These are phyloP conservation scores for Goffeauzyma gilvescens DNA, from an alignment of 768 basidiomycete species.

Conservation along the genomic window DNA sequence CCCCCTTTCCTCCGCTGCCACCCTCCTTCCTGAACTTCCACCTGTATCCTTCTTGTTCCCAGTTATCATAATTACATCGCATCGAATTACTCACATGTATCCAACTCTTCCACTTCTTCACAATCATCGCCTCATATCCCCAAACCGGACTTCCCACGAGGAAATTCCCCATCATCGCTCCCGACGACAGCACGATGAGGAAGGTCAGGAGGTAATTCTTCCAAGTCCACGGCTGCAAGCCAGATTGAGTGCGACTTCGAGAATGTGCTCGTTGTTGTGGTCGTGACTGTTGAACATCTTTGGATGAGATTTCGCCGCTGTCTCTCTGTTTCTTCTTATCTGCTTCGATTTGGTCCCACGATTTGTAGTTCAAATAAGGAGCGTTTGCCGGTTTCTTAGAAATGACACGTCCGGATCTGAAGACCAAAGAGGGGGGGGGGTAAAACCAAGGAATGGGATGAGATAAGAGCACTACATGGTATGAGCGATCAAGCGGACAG, in stretches of 20 bases:
- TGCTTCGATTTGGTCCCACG: slow-evolving; percentile 40
- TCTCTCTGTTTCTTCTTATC: slow-evolving; percentile 44
- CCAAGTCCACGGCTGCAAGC: slow-evolving; percentile 24
- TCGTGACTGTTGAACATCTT: slow-evolving; percentile 54
- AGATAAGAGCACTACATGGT: neutral
- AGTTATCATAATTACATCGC: too few species aligned
- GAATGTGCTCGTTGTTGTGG: slow-evolving; percentile 51
- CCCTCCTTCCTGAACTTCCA: too few species aligned
- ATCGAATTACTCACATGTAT: slow-evolving; percentile 1
- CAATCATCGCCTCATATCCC: slow-evolving; percentile 56
- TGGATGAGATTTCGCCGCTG: slow-evolving; percentile 51
- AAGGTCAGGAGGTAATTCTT: slow-evolving; percentile 41
- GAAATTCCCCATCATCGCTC: slow-evolving; percentile 43
- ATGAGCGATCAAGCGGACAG: neutral
- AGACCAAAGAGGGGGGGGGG: neutral
- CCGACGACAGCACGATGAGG: slow-evolving; percentile 38
- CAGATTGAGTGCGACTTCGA: slow-evolving; percentile 42
- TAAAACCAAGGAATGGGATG: neutral
- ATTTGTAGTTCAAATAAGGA: slow-evolving; percentile 50
- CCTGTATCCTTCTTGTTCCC: too few species aligned
- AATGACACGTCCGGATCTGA: slow-evolving; percentile 44
- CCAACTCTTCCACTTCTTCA: slow-evolving; percentile 33
- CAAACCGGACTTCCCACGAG: slow-evolving; percentile 70
- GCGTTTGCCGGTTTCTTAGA: slow-evolving; percentile 64
- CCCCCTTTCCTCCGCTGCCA: too few species aligned